phyloP scores from a whole-genome alignment of 2,329 filamentous ascomycete genomes.

The Aspergillus sp. region DNA sequence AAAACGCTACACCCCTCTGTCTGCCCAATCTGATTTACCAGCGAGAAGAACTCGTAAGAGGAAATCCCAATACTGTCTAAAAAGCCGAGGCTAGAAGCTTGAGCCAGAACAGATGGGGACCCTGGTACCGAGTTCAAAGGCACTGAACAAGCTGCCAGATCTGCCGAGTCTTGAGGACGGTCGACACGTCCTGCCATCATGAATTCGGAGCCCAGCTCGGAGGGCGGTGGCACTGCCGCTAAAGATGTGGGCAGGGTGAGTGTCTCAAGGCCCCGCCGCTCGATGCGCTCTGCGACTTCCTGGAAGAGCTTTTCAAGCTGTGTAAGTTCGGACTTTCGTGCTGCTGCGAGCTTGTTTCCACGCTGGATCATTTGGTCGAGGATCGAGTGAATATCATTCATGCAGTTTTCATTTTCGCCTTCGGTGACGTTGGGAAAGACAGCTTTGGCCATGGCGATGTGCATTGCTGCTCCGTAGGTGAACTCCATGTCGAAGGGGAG shows the following conservation, averaged over 20 bases:
- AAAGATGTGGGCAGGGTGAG: background rate
- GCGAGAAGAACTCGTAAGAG: conserved; percentile 42
- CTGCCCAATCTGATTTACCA: conserved; percentile 40
- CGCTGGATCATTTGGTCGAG: conserved; percentile 38
- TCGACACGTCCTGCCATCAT: no score
- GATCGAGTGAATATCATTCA: conserved; percentile 28
- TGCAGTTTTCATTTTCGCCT: conserved; percentile 18
- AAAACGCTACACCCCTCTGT: conserved; percentile 17
- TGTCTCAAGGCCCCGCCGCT: background rate
- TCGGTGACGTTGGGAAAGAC: conserved; percentile 37
- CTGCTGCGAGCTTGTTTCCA: conserved; percentile 37
- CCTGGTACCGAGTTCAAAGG: background rate
- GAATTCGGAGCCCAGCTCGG: no score
- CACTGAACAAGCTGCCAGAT: background rate
- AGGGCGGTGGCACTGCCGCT: no score
- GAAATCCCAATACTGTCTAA: conserved; percentile 44
- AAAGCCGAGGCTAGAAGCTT: conserved; percentile 27
- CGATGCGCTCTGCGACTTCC: conserved; percentile 28
- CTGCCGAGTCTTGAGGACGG: background rate
- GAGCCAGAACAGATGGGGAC: conserved; percentile 4
- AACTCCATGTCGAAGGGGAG: conserved; percentile 44
- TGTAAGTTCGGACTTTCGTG: conserved; percentile 33
- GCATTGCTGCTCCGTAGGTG: conserved; percentile 38
- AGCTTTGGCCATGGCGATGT: conserved; percentile 42
- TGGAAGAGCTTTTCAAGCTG: conserved; percentile 30